phyloP scores from a whole-genome alignment of 768 basidiomycete genomes.

The Suillus americanus region DNA sequence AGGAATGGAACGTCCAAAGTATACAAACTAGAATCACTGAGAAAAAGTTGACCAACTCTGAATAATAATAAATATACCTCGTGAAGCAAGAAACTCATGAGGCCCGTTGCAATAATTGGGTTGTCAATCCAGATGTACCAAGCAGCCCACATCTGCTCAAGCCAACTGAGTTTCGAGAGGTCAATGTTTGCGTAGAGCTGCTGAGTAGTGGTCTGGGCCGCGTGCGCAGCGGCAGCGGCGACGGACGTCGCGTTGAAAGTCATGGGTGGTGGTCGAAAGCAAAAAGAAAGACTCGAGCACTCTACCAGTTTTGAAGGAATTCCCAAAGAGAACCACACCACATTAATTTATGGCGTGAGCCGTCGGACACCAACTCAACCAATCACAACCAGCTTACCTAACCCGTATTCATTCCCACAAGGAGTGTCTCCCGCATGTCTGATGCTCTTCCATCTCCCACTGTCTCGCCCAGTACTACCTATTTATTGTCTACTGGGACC shows the following conservation, averaged over 20 bases:
- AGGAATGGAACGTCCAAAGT: conserved; percentile 93
- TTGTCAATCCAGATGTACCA: conserved; percentile 90
- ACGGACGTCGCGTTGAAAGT: conserved; percentile 38
- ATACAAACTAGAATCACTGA: conserved; percentile 64
- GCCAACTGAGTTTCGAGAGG: conserved; percentile 59
- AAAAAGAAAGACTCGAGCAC: neutral
- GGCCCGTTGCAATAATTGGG: conserved; percentile 88
- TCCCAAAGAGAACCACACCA: conserved; percentile 2
- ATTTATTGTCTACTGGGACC: neutral
- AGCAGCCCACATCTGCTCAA: conserved; percentile 78
- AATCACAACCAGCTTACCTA: conserved; percentile 24
- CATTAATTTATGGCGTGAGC: conserved; percentile 25
- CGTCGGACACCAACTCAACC: conserved; percentile 10
- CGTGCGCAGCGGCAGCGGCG: conserved; percentile 8
- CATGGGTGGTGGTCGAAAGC: conserved; percentile 33
- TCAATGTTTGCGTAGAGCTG: conserved; percentile 59
- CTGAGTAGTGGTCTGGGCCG: conserved; percentile 31
- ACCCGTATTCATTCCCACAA: neutral
- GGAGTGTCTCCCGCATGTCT: neutral
- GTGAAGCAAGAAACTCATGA: conserved; percentile 91
- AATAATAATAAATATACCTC: conserved; percentile 59
- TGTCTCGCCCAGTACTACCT: neutral
- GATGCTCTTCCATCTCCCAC: no score
- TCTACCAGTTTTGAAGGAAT: conserved; percentile 5
- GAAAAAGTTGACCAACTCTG: neutral